A percentile compares a stretch with the other conserved stretches of the same genome.
These are phyloP conservation scores for Byssoonygena ceratinophila DNA, from an alignment of 2,329 filamentous ascomycete genomes.

Conservation along the genomic window DNA sequence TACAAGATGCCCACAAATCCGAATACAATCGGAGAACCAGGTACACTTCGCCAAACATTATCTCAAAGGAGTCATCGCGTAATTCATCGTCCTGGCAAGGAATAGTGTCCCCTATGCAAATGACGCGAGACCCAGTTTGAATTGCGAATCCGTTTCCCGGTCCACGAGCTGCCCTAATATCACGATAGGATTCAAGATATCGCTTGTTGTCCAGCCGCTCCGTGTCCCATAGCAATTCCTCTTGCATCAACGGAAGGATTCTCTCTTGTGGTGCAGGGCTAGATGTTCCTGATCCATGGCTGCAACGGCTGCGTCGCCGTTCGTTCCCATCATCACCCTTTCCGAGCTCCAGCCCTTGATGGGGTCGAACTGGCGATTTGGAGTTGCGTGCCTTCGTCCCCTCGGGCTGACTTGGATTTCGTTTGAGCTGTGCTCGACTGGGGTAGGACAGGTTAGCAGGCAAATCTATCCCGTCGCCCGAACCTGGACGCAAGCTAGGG, in stretches of 20 bases:
- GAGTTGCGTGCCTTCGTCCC: background rate
- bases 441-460: too few species aligned
- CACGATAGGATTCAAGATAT: constrained; percentile 4
- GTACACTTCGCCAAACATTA: constrained; percentile 24
- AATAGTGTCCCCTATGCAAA: constrained; percentile 12
- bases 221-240: background rate
- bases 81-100: constrained; percentile 11
- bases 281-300: background rate
- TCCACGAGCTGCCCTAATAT: constrained; percentile 5
- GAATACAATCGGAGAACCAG: constrained; percentile 26
- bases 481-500: background rate
- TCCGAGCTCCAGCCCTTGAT: background rate
- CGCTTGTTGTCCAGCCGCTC: background rate
- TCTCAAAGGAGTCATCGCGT: constrained; percentile 23
- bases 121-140: constrained; percentile 10
- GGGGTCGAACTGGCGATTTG: background rate
- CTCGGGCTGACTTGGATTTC: too few species aligned
- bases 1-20: constrained; percentile 29
- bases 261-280: background rate
- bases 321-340: background rate
- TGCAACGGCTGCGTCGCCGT: background rate
- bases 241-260: background rate
- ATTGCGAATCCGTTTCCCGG: constrained; percentile 7
- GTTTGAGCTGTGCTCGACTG: too few species aligned
- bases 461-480: background rate